Conservation (phyloP, 2,329 filamentous ascomycete genomes). For the Fusarium chaquense region DNA sequence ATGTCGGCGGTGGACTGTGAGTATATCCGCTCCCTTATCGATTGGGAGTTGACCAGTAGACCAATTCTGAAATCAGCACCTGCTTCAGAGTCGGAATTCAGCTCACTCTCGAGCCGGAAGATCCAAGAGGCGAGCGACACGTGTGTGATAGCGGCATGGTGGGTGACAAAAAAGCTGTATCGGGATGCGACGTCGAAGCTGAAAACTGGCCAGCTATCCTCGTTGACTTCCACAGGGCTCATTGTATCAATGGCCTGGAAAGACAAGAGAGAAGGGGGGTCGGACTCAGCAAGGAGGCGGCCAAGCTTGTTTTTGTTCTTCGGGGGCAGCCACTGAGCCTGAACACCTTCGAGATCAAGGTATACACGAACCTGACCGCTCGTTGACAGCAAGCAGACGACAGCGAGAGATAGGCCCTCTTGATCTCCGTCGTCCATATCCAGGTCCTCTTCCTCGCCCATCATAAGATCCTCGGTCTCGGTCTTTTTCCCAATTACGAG, state of each 20-base stretch:
- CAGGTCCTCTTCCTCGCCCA: constrained; percentile 72
- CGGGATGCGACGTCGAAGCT: constrained; percentile 70
- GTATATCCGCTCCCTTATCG: constrained; percentile 69
- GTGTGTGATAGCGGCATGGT: constrained; percentile 70
- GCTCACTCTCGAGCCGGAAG: constrained; percentile 71
- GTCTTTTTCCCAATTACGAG: constrained; percentile 72
- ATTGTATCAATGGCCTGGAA: constrained; percentile 74
- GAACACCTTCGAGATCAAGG: constrained; percentile 70
- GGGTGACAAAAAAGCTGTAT: constrained; percentile 73
- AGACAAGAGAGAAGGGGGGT: constrained; percentile 65
- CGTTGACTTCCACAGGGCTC: constrained; percentile 64
- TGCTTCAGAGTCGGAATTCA: constrained; percentile 66
- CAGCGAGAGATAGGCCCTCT: constrained; percentile 70
- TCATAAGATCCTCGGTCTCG: constrained; percentile 70
- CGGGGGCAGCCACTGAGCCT: constrained; percentile 75
- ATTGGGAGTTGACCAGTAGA: constrained; percentile 69
- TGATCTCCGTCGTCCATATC: constrained; percentile 68
- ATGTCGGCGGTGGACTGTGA: constrained; percentile 63
- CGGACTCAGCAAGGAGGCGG: constrained; percentile 54
- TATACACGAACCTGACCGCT: constrained; percentile 72
- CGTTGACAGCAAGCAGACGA: constrained; percentile 70
- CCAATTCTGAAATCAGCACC: constrained; percentile 73
- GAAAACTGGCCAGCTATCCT: constrained; percentile 72
- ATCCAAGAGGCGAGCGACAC: constrained; percentile 73
- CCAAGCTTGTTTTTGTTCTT: constrained; percentile 63